phyloP scores from a whole-genome alignment of 495 filamentous ascomycete genomes.

The Umbilicaria muhlenbergii region DNA sequence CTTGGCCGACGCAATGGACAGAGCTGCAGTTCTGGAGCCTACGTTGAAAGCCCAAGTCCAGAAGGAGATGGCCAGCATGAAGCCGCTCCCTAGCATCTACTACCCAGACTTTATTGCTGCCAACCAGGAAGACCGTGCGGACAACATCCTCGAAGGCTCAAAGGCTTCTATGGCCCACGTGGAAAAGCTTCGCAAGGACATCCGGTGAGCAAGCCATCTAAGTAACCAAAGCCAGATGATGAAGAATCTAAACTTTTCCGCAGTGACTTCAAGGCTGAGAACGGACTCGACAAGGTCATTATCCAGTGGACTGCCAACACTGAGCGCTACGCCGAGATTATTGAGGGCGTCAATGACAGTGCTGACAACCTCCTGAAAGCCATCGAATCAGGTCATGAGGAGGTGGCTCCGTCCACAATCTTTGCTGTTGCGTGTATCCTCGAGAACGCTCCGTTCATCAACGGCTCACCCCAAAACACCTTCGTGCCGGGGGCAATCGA shows the following conservation, averaged over 20 bases:
- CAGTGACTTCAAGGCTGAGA: constrained; percentile 77
- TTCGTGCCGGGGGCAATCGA: constrained; percentile 88
- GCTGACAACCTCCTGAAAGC: constrained; percentile 82
- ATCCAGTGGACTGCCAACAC: constrained; percentile 99
- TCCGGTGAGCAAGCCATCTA: constrained; percentile 44
- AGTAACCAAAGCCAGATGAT: constrained; percentile 3
- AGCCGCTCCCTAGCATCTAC: constrained; percentile 88
- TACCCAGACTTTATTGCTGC: constrained; percentile 98
- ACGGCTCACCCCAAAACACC: constrained; percentile 97
- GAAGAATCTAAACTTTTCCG: background rate
- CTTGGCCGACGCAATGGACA: constrained; percentile 86
- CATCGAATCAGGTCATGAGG: constrained; percentile 71
- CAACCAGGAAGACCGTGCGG: constrained; percentile 94
- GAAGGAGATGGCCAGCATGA: constrained; percentile 85
- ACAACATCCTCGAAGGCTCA: constrained; percentile 72
- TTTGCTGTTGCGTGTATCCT: constrained; percentile 91
- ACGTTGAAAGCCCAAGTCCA: constrained; percentile 73
- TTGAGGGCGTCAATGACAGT: constrained; percentile 87
- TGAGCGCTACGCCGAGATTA: constrained; percentile 82
- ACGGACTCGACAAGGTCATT: constrained; percentile 87
- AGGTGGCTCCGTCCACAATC: constrained; percentile 85
- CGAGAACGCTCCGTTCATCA: constrained; percentile 90
- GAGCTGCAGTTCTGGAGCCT: constrained; percentile 86
- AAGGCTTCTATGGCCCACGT: constrained; percentile 80
- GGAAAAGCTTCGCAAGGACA: constrained; percentile 86